phyloP scores from a whole-genome alignment of 768 basidiomycete genomes.

The Pleurotus giganteus region DNA sequence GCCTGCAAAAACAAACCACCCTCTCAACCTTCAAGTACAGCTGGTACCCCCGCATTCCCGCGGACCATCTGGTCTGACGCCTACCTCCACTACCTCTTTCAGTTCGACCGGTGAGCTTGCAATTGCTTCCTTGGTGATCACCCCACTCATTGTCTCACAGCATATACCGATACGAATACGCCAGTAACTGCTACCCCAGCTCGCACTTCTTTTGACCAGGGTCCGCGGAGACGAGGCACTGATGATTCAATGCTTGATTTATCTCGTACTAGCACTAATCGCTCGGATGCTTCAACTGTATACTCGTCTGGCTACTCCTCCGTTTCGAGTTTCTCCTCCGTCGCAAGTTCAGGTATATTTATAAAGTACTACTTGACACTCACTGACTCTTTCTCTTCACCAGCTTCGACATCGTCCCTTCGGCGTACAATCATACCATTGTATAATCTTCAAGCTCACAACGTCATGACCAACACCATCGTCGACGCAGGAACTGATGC shows the following conservation, averaged over 20 bases:
- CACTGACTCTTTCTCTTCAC: constrained; percentile 14
- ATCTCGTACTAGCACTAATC: constrained; percentile 54
- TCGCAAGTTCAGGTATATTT: constrained; percentile 9
- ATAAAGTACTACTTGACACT: neutral
- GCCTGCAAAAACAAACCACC: constrained; percentile 80
- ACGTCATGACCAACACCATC: constrained; percentile 82
- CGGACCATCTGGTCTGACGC: constrained; percentile 33
- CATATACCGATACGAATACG: neutral
- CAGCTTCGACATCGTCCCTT: constrained; percentile 40
- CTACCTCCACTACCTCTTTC: constrained; percentile 29
- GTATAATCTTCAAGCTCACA: constrained; percentile 86
- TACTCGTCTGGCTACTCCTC: constrained; percentile 40
- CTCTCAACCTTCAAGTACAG: constrained; percentile 89
- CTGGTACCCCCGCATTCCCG: constrained; percentile 71
- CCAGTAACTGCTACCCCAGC: constrained; percentile 36
- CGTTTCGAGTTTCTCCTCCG: constrained; percentile 33
- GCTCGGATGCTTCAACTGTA: constrained; percentile 49
- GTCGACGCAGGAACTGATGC: constrained; percentile 88
- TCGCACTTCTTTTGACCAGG: neutral
- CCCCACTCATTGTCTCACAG: neutral
- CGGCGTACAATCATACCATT: constrained; percentile 82
- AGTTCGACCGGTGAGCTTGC: constrained; percentile 15
- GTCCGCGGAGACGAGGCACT: constrained; percentile 1
- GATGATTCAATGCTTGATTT: constrained; percentile 16
- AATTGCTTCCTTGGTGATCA: neutral